A percentile compares a stretch with the other conserved stretches of the same genome.
These are phyloP conservation scores for Prunus campanulata DNA, from an alignment of 306 rosid genomes.

Conservation along the genomic window DNA sequence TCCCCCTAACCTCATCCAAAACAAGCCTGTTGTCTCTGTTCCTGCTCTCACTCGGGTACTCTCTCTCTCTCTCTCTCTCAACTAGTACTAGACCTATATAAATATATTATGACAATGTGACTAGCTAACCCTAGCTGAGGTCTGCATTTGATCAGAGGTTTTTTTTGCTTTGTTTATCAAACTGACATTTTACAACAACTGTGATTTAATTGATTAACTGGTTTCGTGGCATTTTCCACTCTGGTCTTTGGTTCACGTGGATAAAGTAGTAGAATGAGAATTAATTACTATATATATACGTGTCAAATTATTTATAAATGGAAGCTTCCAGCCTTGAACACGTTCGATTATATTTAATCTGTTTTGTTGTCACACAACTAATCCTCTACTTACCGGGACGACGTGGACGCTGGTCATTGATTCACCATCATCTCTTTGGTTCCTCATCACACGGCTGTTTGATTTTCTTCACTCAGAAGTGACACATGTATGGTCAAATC, in stretches of 20 bases:
- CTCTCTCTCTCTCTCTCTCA: neutral
- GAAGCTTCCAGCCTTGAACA: neutral
- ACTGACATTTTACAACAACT: too few species aligned
- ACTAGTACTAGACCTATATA: neutral
- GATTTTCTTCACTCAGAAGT: neutral
- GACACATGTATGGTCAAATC: constrained; percentile 56
- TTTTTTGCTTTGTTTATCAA: too few species aligned
- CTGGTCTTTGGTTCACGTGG: neutral
- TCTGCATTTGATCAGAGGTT: too few species aligned
- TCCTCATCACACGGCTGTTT: neutral
- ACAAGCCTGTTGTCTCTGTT: constrained; percentile 76
- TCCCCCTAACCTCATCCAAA: constrained; percentile 69
- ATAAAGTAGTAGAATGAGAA: neutral
- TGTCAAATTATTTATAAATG: too few species aligned
- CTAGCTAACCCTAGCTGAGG: neutral
- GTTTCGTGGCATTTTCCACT: too few species aligned
- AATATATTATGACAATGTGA: neutral
- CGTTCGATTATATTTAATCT: neutral
- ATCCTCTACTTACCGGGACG: neutral
- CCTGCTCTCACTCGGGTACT: constrained; percentile 76
- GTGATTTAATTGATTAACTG: too few species aligned
- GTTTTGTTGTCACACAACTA: constrained; percentile 5
- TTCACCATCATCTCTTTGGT: neutral
- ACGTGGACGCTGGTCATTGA: constrained; percentile 13
- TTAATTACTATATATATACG: neutral